Evolutionary conservation across 2,329 filamentous ascomycete genomes (phyloP), one percentile per base, ranked within the genome.

Genomic region (Spiromastix sp.): DNA sequence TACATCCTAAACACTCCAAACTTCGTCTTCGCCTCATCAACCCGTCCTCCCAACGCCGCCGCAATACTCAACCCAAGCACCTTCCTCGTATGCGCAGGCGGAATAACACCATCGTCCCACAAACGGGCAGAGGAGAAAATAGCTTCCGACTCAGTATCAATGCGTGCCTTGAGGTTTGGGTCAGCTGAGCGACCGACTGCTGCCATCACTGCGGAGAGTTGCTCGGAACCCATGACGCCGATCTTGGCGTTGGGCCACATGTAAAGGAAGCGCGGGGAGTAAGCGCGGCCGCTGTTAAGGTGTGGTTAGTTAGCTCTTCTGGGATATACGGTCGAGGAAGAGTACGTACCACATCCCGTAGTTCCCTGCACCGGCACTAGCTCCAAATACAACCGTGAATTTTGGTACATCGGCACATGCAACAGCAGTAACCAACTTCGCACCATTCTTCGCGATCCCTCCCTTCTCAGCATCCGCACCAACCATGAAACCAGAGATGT

Each of bases 401-500:
- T 98, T 96, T 47, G 91, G 89, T 27, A 96, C 89, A 46, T 91
- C 77, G 3, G 89, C 87, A 55, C 87, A 95, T 6, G 86, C 85
- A 8, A 96, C 91, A 5, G 89, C 91, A 2, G 86, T 93, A 18
- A 96, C 91, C 12, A 98, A 76, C 64, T 98, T 96, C 4, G 91
- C 91, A 26, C 91, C 91, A 53, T 96, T 93, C 70, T 96, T 96
- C 36, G 91, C 91, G 48, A 98, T 96, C 9, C 91, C 91, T 34
- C 89, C 89, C 36, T 82, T 81, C 63, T 98, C 91, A 0, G 89
- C 86, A 50, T 91, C 85, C 12, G 77, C 74, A 28, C 91, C 91
- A 20, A 98, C 91, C 91, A 98, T 98, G 72, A 98, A 98, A 28
- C 91, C 91, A 4, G 79, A 81, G 55, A 98, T 96, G 60, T 98